Base-by-base conservation (phyloP, 2,329 filamentous ascomycete species). In the Dendryphion nanum region DNA sequence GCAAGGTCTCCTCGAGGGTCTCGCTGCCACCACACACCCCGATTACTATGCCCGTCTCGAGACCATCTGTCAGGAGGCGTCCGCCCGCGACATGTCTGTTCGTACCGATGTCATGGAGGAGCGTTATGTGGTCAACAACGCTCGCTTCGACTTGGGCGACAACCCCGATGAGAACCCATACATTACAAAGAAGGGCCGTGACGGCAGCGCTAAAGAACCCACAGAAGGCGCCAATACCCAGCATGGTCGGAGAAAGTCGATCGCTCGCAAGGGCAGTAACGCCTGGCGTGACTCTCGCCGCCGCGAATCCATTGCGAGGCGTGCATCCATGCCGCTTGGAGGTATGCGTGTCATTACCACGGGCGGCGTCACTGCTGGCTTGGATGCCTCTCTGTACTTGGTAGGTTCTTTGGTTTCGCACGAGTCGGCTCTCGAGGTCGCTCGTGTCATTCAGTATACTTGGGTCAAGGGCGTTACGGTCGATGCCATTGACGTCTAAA, bases 51-150 rank as follows among this genome's bases (percentile, higher is more conserved):
- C 86, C 64, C 84, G 80, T 50, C 81, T 94, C 59, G 88, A 93
- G 74, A 89, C 82, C 55, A 70, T 89, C 51, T 89, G 85, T 74
- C 86, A 85, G 64, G 82, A 87, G 48, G 80, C 82, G 33, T 79
- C 85, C 31, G 79, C 80, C 41, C 76, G 81, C 47, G 81, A 86
- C 64, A 73, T 85, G 50, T 78, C 81, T 40, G 84, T 89, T 71
- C 83, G 86, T 59, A 89, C 86, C 55, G 86, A 93, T 59, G 85
- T 93, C 47, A 78, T 91, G 58, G 86, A 93, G 59, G 83, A 87
- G 59, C 79, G 87, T 59, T 94, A 93, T 62, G 87, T 94, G 15
- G 88, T 94, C 64, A 94, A 94, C 76, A 93, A 94, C 69, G 82
- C 89, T 42, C 85, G 88, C 53, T 94, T 91, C 65, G 87, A 93